Conservation (phyloP, 176 grass and related monocot genomes). For the Carex kokanica region DNA sequence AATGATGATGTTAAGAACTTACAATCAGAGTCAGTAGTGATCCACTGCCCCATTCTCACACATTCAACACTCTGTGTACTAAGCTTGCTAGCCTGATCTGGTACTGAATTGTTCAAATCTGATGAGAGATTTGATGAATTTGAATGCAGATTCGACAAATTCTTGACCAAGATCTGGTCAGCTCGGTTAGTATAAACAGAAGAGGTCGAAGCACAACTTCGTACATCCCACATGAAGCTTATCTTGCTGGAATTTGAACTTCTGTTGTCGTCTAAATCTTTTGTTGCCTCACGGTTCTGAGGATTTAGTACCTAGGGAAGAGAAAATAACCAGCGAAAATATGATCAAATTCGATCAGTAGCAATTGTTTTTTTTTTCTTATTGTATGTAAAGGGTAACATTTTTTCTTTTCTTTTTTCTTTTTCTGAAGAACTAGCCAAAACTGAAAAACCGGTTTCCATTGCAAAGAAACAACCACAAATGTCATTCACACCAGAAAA, state of each 20-base stretch:
- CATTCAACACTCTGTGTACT: background rate
- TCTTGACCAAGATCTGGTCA: constrained; percentile 8
- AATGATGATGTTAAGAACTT: constrained; percentile 16
- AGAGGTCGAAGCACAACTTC: constrained; percentile 28
- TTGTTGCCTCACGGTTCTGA: constrained; percentile 2
- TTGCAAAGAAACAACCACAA: background rate
- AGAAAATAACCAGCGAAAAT: background rate
- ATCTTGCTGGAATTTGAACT: constrained; percentile 37
- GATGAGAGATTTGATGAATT: background rate
- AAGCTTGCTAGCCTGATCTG: background rate
- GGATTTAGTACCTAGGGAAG: constrained; percentile 26
- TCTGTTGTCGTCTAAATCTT: constrained; percentile 11
- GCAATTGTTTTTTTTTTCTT: background rate
- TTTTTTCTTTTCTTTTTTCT: background rate
- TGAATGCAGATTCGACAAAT: constrained; percentile 26
- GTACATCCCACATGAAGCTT: constrained; percentile 41
- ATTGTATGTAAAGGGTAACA: background rate
- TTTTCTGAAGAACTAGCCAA: background rate
- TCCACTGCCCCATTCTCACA: constrained; percentile 41
- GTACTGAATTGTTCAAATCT: background rate
- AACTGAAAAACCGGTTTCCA: no score
- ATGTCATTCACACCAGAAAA: background rate
- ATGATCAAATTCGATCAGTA: no score
- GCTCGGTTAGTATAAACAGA: constrained; percentile 18
- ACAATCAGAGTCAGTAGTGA: constrained; percentile 59